Evolutionary conservation across 1,284 basidiomycete genomes (phyloP), one percentile per base, ranked within the genome.

Genomic region (Ceratobasidium sp.): DNA sequence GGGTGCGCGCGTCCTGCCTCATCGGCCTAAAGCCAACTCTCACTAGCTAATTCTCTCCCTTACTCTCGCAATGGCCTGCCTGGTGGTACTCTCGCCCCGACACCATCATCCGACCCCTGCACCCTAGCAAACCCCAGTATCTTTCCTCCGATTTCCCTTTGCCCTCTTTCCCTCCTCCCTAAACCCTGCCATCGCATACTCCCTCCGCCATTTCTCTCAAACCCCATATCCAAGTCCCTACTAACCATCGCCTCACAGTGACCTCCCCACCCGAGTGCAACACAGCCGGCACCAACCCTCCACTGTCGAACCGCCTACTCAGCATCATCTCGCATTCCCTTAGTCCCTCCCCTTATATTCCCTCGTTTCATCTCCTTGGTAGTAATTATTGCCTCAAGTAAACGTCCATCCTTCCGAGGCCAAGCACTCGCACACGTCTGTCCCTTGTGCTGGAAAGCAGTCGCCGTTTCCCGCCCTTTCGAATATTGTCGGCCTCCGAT

Each of bases 201-300:
- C n/a, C n/a, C n/a, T n/a, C n/a, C n/a, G n/a, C n/a, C n/a, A n/a
- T n/a, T 76, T 30, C 41, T 43, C 14, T 26, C 41, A 11, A 67
- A 9, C 21, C 55, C 63, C 30, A 67, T 50, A 67, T 67, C 63
- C 47, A 67, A 52, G 28, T 67, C 63, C 28, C 63, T 50, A 41
- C 52, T 50, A 18, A 67, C 44, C 63, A 67, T 49, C 73, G 75
- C 76, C 79, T 78, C 28, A 81, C 78, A 72, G 85, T 85, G n/a
- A n/a, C 63, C 81, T 79, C 23, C 83, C 79, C 72, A 30, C 90
- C 91, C 47, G 86, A 80, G 70, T 92, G 91, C 75, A 91, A 81
- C 78, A 92, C 90, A 50, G 88, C 90, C 26, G 92, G 81, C 73
- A 93, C 85, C 86, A 93, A 89, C 78, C 91, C 91, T 30, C 85